Percentiles rank a stretch among this genome's conserved stretches.
Conservation (phyloP, 2,329 filamentous ascomycete genomes). For the Esteya vermicola region DNA sequence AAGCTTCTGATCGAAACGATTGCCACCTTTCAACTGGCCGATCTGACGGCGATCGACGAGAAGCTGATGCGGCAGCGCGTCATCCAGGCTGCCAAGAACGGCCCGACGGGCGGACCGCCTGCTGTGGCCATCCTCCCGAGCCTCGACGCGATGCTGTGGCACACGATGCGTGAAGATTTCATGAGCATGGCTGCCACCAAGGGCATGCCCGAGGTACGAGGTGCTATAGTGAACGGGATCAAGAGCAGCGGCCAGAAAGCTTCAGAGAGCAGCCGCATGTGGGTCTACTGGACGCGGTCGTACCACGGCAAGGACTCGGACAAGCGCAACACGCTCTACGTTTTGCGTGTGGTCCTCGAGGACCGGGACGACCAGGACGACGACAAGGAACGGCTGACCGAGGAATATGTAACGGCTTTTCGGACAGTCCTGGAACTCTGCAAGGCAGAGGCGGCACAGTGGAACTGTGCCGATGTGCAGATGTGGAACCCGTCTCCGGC, state of each 20-base stretch:
- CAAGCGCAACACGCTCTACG: constrained; percentile 53
- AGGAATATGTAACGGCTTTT: constrained; percentile 34
- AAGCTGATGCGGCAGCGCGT: constrained; percentile 41
- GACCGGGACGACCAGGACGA: constrained; percentile 30
- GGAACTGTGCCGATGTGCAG: constrained; percentile 56
- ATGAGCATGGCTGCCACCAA: constrained; percentile 51
- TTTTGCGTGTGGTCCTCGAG: constrained; percentile 56
- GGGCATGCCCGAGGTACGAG: constrained; percentile 44
- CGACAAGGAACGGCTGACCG: constrained; percentile 9
- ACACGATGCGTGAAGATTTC: constrained; percentile 69
- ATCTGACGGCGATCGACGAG: constrained; percentile 52
- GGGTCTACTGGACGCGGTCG: constrained; percentile 58
- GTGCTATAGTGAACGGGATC: constrained; percentile 37
- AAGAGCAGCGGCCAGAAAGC: too few relatives aligned
- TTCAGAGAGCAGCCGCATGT: constrained; percentile 46
- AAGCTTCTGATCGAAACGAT: constrained; percentile 26
- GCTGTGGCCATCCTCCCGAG: constrained; percentile 55
- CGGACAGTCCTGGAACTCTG: constrained; percentile 52
- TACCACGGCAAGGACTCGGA: constrained; percentile 42
- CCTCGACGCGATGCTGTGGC: constrained; percentile 56
- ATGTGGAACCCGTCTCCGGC: constrained; percentile 67
- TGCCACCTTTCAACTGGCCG: constrained; percentile 42
- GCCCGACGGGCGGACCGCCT: not conserved
- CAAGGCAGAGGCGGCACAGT: constrained; percentile 54
- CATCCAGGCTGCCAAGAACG: constrained; percentile 10